Base-by-base conservation (phyloP, 306 rosid genomes). In the Prunus mume region DNA sequence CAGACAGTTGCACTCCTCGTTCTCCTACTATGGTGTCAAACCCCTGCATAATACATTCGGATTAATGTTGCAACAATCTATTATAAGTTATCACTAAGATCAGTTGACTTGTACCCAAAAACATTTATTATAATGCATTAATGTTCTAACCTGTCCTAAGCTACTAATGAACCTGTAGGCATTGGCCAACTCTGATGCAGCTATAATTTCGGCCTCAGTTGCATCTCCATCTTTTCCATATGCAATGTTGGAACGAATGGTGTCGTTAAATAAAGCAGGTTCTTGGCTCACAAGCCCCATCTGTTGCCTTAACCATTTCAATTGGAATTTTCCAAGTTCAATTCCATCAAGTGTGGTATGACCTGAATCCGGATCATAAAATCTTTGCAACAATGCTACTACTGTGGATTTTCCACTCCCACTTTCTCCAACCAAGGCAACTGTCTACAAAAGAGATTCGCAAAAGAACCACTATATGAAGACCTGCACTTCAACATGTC, bases 261-360 rank as follows among this genome's bases (percentile, higher is more conserved):
- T 81, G 38, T 91, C 92, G 65, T 93, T 91, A 84, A 93, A 91
- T 72, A 93, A 68, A 41, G 90, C 78, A 38, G 98, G 97, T 52
- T 93, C 97, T 83, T 93, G 97, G 80, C 96, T 87, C 47, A 93
- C 98, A 41, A 93, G 89, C 0, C 98, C 98, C 96, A 93, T 91
- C 17, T 89, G 97, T n/a, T 91, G 93, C 81, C 98, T 89, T 87
- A 93, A 72, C 98, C 98, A 93, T 55, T 88, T 91, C n/a, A 93
- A 77, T 7, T 91, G 65, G 24, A 88, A 69, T 41, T 82, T 66
- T 6, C 87, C 79, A 38, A 93, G 87, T 76, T 91, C 93, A 25
- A 84, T 68, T 13, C 97, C 97, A 71, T 93, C 98, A 24, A 93
- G 84, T 69, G 86, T 89, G 67, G 91, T 91, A 64, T 80, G 78